Evolutionary conservation across 1,284 basidiomycete genomes (phyloP).

Genomic region (Ceratobasidium sp.): DNA sequence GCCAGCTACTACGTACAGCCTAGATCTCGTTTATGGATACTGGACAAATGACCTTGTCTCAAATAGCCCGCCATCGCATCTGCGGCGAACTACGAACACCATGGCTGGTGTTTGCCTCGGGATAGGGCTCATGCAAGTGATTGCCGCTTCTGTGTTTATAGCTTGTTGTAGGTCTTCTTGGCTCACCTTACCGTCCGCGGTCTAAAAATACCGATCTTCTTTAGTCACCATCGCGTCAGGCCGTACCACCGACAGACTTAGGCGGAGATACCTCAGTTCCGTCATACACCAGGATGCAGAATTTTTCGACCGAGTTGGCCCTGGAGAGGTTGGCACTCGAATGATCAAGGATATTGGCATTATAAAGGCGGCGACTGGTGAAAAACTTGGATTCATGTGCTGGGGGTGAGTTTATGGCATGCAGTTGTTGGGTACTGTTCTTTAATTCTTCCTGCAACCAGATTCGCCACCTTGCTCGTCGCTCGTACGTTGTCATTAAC

Average conservation of each 20-base stretch:
- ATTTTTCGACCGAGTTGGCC: slow-evolving; percentile 57
- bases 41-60: slow-evolving; percentile 20
- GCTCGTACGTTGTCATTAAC: slow-evolving; percentile 47
- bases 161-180: slow-evolving; percentile 18
- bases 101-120: slow-evolving; percentile 32
- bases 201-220: not conserved
- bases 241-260: slow-evolving; percentile 53
- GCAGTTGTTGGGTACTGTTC: not conserved
- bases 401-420: slow-evolving; percentile 49
- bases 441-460: not conserved
- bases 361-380: slow-evolving; percentile 56
- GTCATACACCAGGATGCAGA: slow-evolving; percentile 57
- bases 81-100: slow-evolving; percentile 20
- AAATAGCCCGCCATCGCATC: not conserved
- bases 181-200: no score
- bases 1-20: not conserved
- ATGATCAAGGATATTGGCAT: slow-evolving; percentile 56
- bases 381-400: slow-evolving; percentile 56
- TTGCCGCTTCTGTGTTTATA: slow-evolving; percentile 23
- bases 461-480: slow-evolving; percentile 51
- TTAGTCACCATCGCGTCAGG: slow-evolving; percentile 55
- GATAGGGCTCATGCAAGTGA: slow-evolving; percentile 30
- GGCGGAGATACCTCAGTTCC: slow-evolving; percentile 56
- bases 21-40: slow-evolving; percentile 26
- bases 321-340: slow-evolving; percentile 57